A percentile compares a stretch with the other conserved stretches of the same genome.
phyloP scores from a whole-genome alignment of 2,329 filamentous ascomycete genomes.

The Penicillium sp. region DNA sequence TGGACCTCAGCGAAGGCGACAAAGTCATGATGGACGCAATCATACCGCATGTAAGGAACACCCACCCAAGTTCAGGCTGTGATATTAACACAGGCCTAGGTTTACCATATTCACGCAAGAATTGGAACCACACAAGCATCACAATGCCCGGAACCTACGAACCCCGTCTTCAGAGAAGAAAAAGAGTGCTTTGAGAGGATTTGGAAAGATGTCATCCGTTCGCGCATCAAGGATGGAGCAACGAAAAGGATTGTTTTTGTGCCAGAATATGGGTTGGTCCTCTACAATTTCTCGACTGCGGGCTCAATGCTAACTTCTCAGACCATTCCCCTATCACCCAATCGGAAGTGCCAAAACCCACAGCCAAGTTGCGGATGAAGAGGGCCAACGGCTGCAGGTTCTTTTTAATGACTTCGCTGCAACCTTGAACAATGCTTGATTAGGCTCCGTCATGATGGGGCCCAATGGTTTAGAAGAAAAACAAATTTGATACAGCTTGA shows the following conservation, averaged over 20 bases:
- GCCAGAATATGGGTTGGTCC: neutral
- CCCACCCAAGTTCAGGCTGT: neutral
- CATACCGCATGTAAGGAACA: neutral
- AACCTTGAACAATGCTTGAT: neutral
- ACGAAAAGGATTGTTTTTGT: neutral
- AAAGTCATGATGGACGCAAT: neutral
- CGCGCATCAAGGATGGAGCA: neutral
- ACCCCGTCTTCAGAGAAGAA: neutral
- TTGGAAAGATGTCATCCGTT: neutral
- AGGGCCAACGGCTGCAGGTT: neutral
- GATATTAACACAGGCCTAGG: neutral
- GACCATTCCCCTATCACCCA: neutral
- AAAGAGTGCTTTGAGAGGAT: neutral
- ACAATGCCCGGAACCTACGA: neutral
- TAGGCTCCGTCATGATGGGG: neutral
- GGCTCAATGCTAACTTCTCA: neutral
- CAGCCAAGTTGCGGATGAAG: neutral
- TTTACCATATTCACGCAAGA: neutral
- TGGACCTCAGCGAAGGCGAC: neutral
- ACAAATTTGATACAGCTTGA: neutral
- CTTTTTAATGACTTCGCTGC: neutral
- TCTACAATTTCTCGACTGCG: neutral
- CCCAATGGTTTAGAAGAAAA: neutral
- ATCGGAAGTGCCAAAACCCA: neutral
- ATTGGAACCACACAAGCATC: neutral